A percentile compares a stretch with the other conserved stretches of the same genome.
phyloP scores from a whole-genome alignment of 345 rosid genomes.

The Populus simonii region DNA sequence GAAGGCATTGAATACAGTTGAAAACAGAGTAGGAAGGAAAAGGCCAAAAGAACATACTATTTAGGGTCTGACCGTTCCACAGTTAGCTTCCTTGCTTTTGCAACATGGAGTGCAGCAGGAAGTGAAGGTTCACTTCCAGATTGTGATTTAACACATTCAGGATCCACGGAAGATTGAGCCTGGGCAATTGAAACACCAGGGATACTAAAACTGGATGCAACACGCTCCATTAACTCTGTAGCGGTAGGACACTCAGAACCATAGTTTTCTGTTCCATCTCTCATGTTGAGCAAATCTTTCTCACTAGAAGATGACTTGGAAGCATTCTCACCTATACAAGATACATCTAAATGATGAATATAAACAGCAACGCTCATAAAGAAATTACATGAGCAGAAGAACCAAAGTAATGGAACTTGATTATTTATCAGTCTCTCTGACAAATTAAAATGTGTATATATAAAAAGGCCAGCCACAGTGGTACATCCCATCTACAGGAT shows the following conservation, averaged over 20 bases:
- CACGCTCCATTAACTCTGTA: conserved; percentile 27
- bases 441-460: no score
- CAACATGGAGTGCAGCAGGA: conserved; percentile 22
- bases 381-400: no score
- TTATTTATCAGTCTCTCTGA: no score
- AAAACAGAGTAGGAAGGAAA: not conserved
- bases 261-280: conserved; percentile 40
- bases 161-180: conserved; percentile 25
- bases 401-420: no score
- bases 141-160: conserved; percentile 25
- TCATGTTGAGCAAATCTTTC: conserved; percentile 47
- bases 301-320: conserved; percentile 35
- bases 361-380: not conserved
- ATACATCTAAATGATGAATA: conserved; percentile 9
- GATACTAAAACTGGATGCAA: conserved; percentile 26
- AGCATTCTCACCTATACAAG: conserved; percentile 38
- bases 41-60: conserved; percentile 8
- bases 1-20: not conserved
- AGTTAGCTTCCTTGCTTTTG: conserved; percentile 27
- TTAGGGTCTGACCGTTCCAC: conserved; percentile 18
- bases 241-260: conserved; percentile 38
- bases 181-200: conserved; percentile 21
- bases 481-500: no score
- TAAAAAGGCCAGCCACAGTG: no score
- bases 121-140: conserved; percentile 16